Conservation (phyloP, 495 filamentous ascomycete species). For the Podospora australis region DNA sequence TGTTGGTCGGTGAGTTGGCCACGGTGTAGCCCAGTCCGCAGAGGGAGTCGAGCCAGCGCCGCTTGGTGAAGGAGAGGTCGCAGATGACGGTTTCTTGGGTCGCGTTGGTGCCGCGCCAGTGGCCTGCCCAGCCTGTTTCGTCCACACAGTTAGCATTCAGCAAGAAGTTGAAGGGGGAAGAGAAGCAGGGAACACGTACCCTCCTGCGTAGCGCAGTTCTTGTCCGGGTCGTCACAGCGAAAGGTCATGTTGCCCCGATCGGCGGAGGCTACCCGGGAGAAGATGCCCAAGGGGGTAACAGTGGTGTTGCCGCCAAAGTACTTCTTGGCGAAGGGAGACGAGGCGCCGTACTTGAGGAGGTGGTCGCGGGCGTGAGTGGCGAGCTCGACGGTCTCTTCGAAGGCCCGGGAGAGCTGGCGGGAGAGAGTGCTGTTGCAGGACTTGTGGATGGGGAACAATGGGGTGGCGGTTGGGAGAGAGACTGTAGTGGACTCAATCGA, state of each 20-base stretch:
- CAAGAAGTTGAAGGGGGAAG: not conserved
- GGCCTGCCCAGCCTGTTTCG: constrained; percentile 46
- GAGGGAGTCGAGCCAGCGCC: constrained; percentile 44
- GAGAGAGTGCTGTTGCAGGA: constrained; percentile 52
- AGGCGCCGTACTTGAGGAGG: constrained; percentile 43
- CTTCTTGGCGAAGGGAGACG: constrained; percentile 47
- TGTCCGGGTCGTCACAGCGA: constrained; percentile 53
- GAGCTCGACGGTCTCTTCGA: constrained; percentile 43
- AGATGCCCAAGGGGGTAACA: constrained; percentile 47
- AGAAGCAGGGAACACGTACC: constrained; percentile 17
- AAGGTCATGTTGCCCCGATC: constrained; percentile 44
- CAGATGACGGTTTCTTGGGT: constrained; percentile 58
- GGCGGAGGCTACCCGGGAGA: constrained; percentile 42
- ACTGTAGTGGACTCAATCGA: constrained; percentile 14
- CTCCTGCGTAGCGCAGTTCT: constrained; percentile 44
- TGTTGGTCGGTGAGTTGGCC: constrained; percentile 36
- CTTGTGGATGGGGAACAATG: constrained; percentile 41
- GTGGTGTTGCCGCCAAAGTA: constrained; percentile 49
- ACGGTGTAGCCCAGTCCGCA: constrained; percentile 51
- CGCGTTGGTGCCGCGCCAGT: constrained; percentile 53
- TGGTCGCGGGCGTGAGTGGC: constrained; percentile 43
- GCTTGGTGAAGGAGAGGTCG: constrained; percentile 43
- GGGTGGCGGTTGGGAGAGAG: constrained; percentile 4
- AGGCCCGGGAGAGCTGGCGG: constrained; percentile 38
- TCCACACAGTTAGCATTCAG: not conserved